Evolutionary conservation across 1,139 yeast genomes (phyloP).

Genomic region (Geotrichum australiense): DNA sequence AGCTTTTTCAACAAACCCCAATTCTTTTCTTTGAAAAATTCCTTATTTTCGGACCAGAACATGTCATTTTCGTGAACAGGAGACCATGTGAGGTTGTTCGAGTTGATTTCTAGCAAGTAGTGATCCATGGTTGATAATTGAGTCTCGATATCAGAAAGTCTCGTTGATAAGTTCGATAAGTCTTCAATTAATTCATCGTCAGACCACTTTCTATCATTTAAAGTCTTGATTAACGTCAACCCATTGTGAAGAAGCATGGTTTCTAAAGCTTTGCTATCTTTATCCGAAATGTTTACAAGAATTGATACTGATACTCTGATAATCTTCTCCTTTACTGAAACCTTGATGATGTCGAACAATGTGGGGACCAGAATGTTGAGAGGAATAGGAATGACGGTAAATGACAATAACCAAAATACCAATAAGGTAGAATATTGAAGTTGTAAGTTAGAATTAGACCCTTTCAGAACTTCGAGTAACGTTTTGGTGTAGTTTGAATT

Average conservation of each 20-base stretch:
- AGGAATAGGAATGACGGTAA: conserved; percentile 49
- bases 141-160: conserved; percentile 63
- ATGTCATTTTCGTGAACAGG: conserved; percentile 87
- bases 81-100: conserved; percentile 76
- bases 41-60: conserved; percentile 82
- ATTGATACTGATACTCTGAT: conserved; percentile 75
- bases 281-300: conserved; percentile 42
- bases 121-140: conserved; percentile 90
- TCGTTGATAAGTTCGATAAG: conserved; percentile 49
- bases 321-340: conserved; percentile 86
- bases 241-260: conserved; percentile 74
- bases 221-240: conserved; percentile 55
- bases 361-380: conserved; percentile 43
- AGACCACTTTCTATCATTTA: conserved; percentile 84
- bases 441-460: conserved; percentile 60
- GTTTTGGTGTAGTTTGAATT: conserved; percentile 40
- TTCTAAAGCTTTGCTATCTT: conserved; percentile 46
- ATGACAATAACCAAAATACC: conserved; percentile 78
- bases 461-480: conserved; percentile 42
- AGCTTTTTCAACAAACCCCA: conserved; percentile 64
- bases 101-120: conserved; percentile 75
- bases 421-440: conserved; percentile 74
- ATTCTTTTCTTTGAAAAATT: conserved; percentile 66
- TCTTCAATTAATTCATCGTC: conserved; percentile 86
- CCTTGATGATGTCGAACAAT: conserved; percentile 60